phyloP scores from a whole-genome alignment of 1,139 yeast genomes.

The Magnusiomyces magnusii region DNA sequence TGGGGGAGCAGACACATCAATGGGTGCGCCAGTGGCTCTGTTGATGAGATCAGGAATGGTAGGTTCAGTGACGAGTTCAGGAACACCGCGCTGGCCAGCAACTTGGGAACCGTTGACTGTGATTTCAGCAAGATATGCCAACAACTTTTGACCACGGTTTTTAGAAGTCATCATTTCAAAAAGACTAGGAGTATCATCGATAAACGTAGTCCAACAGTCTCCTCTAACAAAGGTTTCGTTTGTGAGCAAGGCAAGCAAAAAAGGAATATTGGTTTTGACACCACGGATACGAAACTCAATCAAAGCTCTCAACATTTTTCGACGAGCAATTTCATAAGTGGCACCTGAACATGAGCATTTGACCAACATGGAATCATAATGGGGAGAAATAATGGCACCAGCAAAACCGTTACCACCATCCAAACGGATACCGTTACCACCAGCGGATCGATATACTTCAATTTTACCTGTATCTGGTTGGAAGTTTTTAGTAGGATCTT shows the following conservation, averaged over 20 bases:
- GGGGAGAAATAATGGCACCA: slow-evolving; percentile 97
- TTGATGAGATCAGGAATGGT: slow-evolving; percentile 59
- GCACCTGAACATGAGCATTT: slow-evolving; percentile 96
- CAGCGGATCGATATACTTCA: slow-evolving; percentile 97
- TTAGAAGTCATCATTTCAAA: slow-evolving; percentile 93
- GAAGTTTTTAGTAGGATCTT: slow-evolving; percentile 93
- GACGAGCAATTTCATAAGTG: slow-evolving; percentile 90
- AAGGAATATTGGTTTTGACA: slow-evolving; percentile 96
- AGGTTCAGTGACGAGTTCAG: slow-evolving; percentile 72
- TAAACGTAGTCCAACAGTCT: slow-evolving; percentile 96
- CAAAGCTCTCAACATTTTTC: slow-evolving; percentile 95
- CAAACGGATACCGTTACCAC: slow-evolving; percentile 98
- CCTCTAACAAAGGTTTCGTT: slow-evolving; percentile 85
- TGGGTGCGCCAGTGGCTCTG: slow-evolving; percentile 49
- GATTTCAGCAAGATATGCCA: slow-evolving; percentile 83
- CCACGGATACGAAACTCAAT: slow-evolving; percentile 98
- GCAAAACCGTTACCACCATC: slow-evolving; percentile 99
- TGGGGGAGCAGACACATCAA: slow-evolving; percentile 51
- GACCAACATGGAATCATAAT: slow-evolving; percentile 97
- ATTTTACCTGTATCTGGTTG: slow-evolving; percentile 99
- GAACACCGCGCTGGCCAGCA: slow-evolving; percentile 90
- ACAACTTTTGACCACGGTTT: slow-evolving; percentile 92
- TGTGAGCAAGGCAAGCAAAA: slow-evolving; percentile 81
- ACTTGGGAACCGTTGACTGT: slow-evolving; percentile 94
- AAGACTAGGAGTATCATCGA: slow-evolving; percentile 93